phyloP scores from a whole-genome alignment of 23 red algal genomes.

The Chondrus crispus region DNA sequence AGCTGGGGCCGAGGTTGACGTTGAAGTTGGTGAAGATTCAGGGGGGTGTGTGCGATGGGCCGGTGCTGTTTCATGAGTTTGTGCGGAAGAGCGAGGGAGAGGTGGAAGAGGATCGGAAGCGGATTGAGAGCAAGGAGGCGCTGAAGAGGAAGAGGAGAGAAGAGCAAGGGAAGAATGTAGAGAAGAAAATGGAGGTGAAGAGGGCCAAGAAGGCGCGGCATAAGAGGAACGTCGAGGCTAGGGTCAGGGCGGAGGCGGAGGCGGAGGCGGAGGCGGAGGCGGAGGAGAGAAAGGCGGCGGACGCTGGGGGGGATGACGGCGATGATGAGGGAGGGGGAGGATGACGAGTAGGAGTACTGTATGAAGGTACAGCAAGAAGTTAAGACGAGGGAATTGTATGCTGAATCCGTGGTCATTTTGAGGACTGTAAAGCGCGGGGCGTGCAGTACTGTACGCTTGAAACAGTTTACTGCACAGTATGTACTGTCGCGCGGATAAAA shows the following conservation, averaged over 20 bases:
- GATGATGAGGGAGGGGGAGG: too few relatives aligned
- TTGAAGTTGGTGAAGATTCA: conserved; percentile 79
- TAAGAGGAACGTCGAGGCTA: not conserved
- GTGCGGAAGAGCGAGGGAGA: conserved; percentile 52
- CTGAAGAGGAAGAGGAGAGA: conserved; percentile 53
- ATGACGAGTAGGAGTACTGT: too few relatives aligned
- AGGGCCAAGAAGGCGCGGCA: conserved; percentile 50
- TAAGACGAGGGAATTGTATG: too few relatives aligned
- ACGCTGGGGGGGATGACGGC: too few relatives aligned
- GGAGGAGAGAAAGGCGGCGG: not conserved
- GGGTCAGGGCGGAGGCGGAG: not conserved
- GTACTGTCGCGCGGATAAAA: too few relatives aligned
- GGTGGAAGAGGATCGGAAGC: not conserved
- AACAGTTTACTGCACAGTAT: too few relatives aligned
- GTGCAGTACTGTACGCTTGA: too few relatives aligned
- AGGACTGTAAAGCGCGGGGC: too few relatives aligned
- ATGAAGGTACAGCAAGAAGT: too few relatives aligned
- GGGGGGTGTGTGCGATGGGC: conserved; percentile 74
- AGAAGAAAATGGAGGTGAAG: conserved; percentile 49
- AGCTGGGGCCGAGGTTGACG: conserved; percentile 80
- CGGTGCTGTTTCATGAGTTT: conserved; percentile 65
- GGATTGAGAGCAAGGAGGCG: conserved; percentile 17
- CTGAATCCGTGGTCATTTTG: too few relatives aligned
- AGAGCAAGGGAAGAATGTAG: conserved; percentile 64
- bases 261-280: not conserved